phyloP scores from a whole-genome alignment of 2,329 filamentous ascomycete genomes.

The Pyricularia grisea region DNA sequence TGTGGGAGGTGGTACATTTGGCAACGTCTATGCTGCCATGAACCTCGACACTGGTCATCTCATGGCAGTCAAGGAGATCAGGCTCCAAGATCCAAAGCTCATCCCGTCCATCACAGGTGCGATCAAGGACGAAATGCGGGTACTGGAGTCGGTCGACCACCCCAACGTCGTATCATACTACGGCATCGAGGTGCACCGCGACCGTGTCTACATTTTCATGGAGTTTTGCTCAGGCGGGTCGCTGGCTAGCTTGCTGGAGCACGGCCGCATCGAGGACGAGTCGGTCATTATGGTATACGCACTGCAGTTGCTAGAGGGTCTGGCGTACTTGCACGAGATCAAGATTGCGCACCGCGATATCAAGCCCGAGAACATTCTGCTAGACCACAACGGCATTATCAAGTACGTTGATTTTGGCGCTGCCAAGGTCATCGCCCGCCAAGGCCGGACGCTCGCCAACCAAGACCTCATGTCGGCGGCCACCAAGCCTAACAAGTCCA shows the following conservation, averaged over 20 bases:
- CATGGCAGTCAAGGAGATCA: conserved; percentile 98
- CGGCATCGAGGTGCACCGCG: conserved; percentile 93
- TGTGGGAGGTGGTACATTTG: conserved; percentile 93
- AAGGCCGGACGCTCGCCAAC: conserved; percentile 71
- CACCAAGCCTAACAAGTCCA: conserved; percentile 68
- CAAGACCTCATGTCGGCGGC: conserved; percentile 39
- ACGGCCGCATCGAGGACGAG: conserved; percentile 95
- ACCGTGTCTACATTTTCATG: conserved; percentile 99
- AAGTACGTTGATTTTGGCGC: conserved; percentile 99
- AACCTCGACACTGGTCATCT: conserved; percentile 92
- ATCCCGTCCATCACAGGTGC: conserved; percentile 91
- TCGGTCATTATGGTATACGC: conserved; percentile 96
- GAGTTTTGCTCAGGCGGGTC: conserved; percentile 97
- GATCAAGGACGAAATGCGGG: conserved; percentile 94
- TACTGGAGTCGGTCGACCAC: conserved; percentile 90
- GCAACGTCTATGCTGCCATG: conserved; percentile 94
- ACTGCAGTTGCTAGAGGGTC: conserved; percentile 83
- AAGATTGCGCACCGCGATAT: conserved; percentile 94
- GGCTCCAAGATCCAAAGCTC: conserved; percentile 89
- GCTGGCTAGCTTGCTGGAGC: conserved; percentile 79
- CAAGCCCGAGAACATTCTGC: conserved; percentile 94
- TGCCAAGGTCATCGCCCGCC: conserved; percentile 90
- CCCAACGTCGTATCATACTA: conserved; percentile 97
- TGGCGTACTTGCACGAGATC: conserved; percentile 87
- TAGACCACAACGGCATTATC: conserved; percentile 96